These are phyloP conservation scores for Solanum dulcamara DNA, from an alignment of 257 asterid species.

Conservation along the genomic window DNA sequence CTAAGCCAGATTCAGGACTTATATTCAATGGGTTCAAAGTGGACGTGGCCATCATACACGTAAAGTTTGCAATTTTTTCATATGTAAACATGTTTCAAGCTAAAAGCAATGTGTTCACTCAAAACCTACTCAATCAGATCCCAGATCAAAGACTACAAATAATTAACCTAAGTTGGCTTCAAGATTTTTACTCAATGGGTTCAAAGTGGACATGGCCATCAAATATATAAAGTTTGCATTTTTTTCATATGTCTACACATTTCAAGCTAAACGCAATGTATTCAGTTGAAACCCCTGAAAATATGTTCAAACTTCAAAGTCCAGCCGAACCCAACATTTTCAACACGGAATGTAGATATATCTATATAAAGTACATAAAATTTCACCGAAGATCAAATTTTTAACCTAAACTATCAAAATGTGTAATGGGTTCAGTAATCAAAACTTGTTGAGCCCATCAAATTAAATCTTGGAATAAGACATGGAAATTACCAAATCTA, in stretches of 20 bases:
- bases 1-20: not conserved
- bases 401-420: no score
- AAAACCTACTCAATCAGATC: not conserved
- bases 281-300: not conserved
- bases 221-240: not conserved
- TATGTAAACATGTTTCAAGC: not conserved
- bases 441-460: no score
- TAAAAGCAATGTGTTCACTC: not conserved
- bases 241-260: not conserved
- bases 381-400: no score
- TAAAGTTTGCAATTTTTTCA: not conserved
- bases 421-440: no score
- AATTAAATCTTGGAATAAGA: no score
- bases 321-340: no score
- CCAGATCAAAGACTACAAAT: not conserved
- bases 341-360: no score
- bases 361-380: no score
- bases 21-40: not conserved
- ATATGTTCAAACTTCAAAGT: no score
- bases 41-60: not conserved
- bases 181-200: not conserved
- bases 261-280: not conserved
- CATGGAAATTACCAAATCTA: no score
- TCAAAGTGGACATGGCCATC: not conserved
- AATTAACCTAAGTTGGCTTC: not conserved